These are phyloP conservation scores for Globisporangium uncinulatum DNA, from an alignment of 352 stramenopile genomes.

Conservation along the genomic window DNA sequence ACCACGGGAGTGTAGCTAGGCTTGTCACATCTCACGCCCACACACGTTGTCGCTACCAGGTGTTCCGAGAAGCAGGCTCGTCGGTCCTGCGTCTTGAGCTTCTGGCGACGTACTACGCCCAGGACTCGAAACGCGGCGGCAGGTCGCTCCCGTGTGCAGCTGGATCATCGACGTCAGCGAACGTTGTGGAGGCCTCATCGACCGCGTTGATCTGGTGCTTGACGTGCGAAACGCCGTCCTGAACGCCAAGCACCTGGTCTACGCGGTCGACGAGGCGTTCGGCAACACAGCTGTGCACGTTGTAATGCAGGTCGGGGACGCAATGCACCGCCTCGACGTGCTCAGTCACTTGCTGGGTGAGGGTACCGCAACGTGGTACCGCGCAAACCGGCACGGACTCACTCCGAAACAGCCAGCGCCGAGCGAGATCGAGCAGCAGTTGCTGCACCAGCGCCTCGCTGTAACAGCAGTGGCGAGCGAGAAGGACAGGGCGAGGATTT, in stretches of 20 bases:
- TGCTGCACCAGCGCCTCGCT: constrained; percentile 2
- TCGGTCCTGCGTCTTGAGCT: constrained; percentile 56
- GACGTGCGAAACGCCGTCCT: constrained; percentile 50
- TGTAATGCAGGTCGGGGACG: constrained; percentile 44
- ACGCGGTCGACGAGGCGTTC: constrained; percentile 37
- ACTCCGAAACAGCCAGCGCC: constrained; percentile 38
- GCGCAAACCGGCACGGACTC: constrained; percentile 46
- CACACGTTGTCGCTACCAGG: too few relatives aligned
- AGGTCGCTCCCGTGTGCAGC: constrained; percentile 36
- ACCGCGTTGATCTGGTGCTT: too few relatives aligned
- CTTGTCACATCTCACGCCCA: too few relatives aligned
- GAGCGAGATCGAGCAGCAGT: constrained; percentile 17
- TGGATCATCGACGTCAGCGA: too few relatives aligned
- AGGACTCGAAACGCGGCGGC: constrained; percentile 52
- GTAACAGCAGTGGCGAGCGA: neutral
- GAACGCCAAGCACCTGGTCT: constrained; percentile 42
- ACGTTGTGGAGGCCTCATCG: too few relatives aligned
- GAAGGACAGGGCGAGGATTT: too few relatives aligned
- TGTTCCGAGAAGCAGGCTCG: constrained; percentile 48
- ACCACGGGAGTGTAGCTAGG: constrained; percentile 40
- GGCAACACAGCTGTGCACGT: constrained; percentile 62
- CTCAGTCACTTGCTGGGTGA: constrained; percentile 47
- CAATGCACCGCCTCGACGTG: constrained; percentile 37
- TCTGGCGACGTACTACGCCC: constrained; percentile 52
- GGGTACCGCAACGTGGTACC: constrained; percentile 35